Evolutionary conservation across 352 stramenopile genomes (phyloP).

Genomic region (Pythium periplocum): DNA sequence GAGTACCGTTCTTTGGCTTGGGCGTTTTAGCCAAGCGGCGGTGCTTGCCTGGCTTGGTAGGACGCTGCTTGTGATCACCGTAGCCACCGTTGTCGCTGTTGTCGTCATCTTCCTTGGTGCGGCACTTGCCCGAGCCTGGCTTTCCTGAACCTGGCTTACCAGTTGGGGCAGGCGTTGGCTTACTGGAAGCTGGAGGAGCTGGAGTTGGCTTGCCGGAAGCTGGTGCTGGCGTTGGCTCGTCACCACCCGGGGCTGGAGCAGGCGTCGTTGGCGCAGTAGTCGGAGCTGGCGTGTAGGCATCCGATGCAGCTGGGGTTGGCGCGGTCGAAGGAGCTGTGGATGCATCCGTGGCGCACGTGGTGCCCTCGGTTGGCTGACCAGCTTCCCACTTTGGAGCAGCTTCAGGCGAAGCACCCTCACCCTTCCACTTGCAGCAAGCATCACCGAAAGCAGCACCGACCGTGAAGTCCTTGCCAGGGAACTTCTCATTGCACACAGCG

Average conservation of each 20-base stretch:
- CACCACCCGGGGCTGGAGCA: background rate
- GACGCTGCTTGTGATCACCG: background rate
- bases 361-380: background rate
- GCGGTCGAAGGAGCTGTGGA: background rate
- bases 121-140: slow-evolving; percentile 9
- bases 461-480: background rate
- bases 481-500: background rate
- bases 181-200: too few relatives aligned
- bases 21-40: slow-evolving; percentile 8
- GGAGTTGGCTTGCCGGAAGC: background rate
- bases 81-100: slow-evolving; percentile 5
- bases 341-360: background rate
- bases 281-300: background rate
- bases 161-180: too few relatives aligned
- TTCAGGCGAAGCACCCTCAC: background rate
- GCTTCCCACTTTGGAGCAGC: background rate
- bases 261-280: slow-evolving; percentile 2
- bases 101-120: slow-evolving; percentile 11
- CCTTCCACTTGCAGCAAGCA: background rate
- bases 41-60: background rate
- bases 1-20: background rate
- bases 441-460: background rate
- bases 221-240: background rate
- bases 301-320: slow-evolving; percentile 1
- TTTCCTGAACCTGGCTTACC: background rate